These are phyloP conservation scores for Stachybotrys chlorohalonatus DNA, from an alignment of 2,329 filamentous ascomycete species.

Conservation along the genomic window DNA sequence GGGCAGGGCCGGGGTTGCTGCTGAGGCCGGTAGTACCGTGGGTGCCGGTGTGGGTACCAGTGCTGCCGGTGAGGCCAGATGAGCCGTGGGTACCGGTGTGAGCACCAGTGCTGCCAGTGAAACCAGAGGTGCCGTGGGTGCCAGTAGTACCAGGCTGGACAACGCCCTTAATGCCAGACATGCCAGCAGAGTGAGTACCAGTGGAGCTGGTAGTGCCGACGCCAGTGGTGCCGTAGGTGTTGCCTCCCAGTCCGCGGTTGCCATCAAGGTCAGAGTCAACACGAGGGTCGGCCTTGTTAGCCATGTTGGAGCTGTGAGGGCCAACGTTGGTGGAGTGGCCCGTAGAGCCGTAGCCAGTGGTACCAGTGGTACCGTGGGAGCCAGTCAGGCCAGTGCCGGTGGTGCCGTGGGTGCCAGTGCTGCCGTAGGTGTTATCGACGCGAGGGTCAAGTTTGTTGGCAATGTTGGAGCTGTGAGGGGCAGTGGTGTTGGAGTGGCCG, in stretches of 20 bases:
- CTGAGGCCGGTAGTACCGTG: slow-evolving; percentile 11
- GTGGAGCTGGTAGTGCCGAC: slow-evolving; percentile 17
- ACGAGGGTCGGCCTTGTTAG: slow-evolving; percentile 41
- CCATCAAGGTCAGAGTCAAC: slow-evolving; percentile 44
- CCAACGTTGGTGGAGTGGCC: slow-evolving; percentile 21
- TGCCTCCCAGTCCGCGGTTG: slow-evolving; percentile 10
- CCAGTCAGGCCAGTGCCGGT: slow-evolving; percentile 7
- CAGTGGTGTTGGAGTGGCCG: slow-evolving; percentile 37
- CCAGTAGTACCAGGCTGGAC: slow-evolving; percentile 12
- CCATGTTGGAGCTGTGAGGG: slow-evolving; percentile 30
- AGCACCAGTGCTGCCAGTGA: slow-evolving; percentile 21
- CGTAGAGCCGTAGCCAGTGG: slow-evolving; percentile 15
- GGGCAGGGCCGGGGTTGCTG: slow-evolving; percentile 17
- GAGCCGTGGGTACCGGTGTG: slow-evolving; percentile 15
- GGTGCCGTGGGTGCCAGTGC: slow-evolving; percentile 6
- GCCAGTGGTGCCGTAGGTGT: slow-evolving; percentile 5
- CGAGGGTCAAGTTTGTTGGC: not conserved
- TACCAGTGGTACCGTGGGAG: slow-evolving; percentile 9
- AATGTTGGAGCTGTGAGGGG: slow-evolving; percentile 13
- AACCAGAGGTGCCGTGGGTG: slow-evolving; percentile 10
- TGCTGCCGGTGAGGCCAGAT: slow-evolving; percentile 18
- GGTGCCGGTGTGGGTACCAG: slow-evolving; percentile 21
- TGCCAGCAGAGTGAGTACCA: slow-evolving; percentile 23
- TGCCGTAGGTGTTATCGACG: slow-evolving; percentile 4
- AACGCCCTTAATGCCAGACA: slow-evolving; percentile 28